These are phyloP conservation scores for Myxozyma lipomycoides DNA, from an alignment of 805 yeast species.

Conservation along the genomic window DNA sequence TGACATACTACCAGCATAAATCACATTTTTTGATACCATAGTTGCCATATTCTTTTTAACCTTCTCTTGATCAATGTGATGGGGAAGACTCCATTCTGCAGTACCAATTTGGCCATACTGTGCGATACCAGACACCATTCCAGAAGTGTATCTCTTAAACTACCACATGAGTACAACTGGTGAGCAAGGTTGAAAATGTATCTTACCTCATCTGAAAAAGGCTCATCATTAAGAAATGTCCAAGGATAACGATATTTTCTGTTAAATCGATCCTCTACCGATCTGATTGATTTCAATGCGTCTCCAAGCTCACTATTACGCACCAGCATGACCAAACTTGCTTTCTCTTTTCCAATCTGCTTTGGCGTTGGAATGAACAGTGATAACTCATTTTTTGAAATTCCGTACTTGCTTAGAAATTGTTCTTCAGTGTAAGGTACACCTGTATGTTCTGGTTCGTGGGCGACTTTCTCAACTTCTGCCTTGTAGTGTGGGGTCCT, in stretches of 20 bases:
- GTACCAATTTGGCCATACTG: conserved; percentile 67
- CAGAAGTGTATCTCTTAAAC: conserved; percentile 53
- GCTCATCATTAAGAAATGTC: conserved; percentile 84
- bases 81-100: conserved; percentile 81
- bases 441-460: neutral
- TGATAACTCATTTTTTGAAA: conserved; percentile 13
- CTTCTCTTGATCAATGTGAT: conserved; percentile 56
- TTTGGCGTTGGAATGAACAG: conserved; percentile 9
- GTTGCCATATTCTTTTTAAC: conserved; percentile 48
- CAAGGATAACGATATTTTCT: conserved; percentile 74
- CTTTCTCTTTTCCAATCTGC: conserved; percentile 60
- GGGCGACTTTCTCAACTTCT: neutral
- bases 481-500: neutral
- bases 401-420: conserved; percentile 7
- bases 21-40: conserved; percentile 45
- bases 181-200: too few relatives aligned
- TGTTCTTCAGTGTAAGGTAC: conserved; percentile 15
- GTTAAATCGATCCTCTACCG: conserved; percentile 79
- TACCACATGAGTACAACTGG: neutral
- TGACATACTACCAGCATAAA: conserved; percentile 62
- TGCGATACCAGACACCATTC: conserved; percentile 61
- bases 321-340: conserved; percentile 82
- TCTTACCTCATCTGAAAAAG: conserved; percentile 54
- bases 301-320: conserved; percentile 62
- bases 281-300: conserved; percentile 57